Conservation (phyloP, 75 land plant species). For the Picea glauca region DNA sequence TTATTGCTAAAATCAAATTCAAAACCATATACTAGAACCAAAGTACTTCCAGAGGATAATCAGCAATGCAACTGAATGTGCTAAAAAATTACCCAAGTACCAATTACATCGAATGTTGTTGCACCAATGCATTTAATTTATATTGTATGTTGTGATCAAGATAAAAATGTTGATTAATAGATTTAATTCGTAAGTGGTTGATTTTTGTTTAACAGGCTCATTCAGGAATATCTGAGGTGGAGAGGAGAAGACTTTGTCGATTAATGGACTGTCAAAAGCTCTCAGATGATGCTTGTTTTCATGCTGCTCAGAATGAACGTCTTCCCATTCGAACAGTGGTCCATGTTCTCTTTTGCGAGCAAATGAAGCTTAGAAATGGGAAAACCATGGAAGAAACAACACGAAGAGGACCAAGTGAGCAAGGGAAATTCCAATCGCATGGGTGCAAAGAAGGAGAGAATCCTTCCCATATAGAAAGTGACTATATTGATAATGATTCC, state of each 20-base stretch:
- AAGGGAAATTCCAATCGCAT: not conserved
- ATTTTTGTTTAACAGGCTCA: constrained; percentile 50
- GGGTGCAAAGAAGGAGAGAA: constrained; percentile 5
- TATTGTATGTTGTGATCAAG: too few relatives aligned
- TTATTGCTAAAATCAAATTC: too few relatives aligned
- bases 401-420: constrained; percentile 18
- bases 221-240: constrained; percentile 45
- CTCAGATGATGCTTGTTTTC: constrained; percentile 62
- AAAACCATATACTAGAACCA: too few relatives aligned
- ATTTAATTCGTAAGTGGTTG: too few relatives aligned
- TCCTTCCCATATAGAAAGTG: constrained; percentile 33
- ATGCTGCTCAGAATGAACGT: constrained; percentile 81
- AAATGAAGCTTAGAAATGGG: constrained; percentile 33
- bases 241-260: constrained; percentile 55
- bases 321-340: constrained; percentile 68
- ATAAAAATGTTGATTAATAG: too few relatives aligned
- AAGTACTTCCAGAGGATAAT: too few relatives aligned
- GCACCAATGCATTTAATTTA: too few relatives aligned
- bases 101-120: too few relatives aligned
- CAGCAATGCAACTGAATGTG: too few relatives aligned
- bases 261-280: constrained; percentile 67
- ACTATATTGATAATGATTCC: not conserved
- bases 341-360: constrained; percentile 64
- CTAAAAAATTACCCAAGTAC: too few relatives aligned
- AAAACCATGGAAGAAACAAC: constrained; percentile 24